Evolutionary conservation across 2,329 filamentous ascomycete species (phyloP), one percentile per base, ranked within the genome.

Genomic region (Fusarium sororula): DNA sequence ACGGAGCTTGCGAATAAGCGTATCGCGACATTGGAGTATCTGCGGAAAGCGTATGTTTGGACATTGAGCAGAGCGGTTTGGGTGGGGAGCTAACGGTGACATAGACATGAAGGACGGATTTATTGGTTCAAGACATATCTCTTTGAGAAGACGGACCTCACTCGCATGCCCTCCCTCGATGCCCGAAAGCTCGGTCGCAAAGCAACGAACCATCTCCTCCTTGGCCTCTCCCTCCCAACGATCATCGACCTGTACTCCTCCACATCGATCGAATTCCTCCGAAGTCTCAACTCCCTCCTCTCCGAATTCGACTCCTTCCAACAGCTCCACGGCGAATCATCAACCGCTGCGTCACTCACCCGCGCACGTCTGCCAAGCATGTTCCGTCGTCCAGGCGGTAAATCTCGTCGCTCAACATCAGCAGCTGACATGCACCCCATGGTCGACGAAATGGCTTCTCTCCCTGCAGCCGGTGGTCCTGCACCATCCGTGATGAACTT

Each of bases 51-150:
- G 94, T 97, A 84, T 77, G 94, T 88, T 13, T 12, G 12, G n/a
- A 38, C 6, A 6, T 11, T 22, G n/a, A 26, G n/a, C 4, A 17
- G 17, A 24, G n/a, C 6, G 20, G 6, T 4, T 8, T 15, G 9
- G 1, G 18, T 12, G 6, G 42, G 5, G 4, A 48, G 24, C 58
- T 66, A 60, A 72, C 53, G 20, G 13, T 26, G 11, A 3, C 8
- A 55, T 47, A 97, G 94, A 35, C 95, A 99, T 80, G 95, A 98
- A 84, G 95, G 96, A 69, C 92, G 94, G 66, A 91, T 98, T 47
- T 98, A 97, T 85, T 98, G 96, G 95, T 98, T 98, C 87, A 98
- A 98, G 84, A 98, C 96, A 0, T 90, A 98, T 69, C 93, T 97
- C 79, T 98, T 98, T 83, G 94, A 95, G 74, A 93, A 94, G 78